These are phyloP conservation scores for Globisporangium spinosum DNA, from an alignment of 352 stramenopile species.

Conservation along the genomic window DNA sequence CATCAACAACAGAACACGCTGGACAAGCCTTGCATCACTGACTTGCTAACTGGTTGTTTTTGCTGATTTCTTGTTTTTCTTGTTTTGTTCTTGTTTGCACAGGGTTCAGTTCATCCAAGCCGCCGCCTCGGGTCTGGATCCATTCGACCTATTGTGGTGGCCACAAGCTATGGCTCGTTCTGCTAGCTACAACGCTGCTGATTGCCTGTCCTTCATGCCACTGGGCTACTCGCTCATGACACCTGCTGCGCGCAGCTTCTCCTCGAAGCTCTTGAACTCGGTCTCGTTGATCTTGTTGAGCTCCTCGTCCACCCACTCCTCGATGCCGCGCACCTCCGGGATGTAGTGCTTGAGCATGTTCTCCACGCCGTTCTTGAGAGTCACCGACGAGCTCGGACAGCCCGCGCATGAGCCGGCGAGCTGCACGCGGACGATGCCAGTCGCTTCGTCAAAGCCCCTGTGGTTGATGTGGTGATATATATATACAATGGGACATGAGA, in stretches of 20 bases:
- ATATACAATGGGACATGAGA: neutral
- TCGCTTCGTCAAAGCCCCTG: conserved; percentile 92
- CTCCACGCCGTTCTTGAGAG: conserved; percentile 98
- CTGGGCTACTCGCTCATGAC: conserved; percentile 69
- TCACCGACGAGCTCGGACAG: conserved; percentile 96
- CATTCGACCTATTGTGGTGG: neutral
- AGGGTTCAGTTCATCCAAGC: neutral
- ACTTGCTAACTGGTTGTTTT: neutral
- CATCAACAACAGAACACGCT: neutral
- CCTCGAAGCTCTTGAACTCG: conserved; percentile 81
- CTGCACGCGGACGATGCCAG: conserved; percentile 88
- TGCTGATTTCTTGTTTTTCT: neutral
- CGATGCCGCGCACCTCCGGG: conserved; percentile 92
- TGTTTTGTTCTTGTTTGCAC: neutral
- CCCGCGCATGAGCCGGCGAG: conserved; percentile 96
- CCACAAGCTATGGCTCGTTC: too few relatives aligned
- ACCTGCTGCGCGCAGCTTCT: conserved; percentile 75
- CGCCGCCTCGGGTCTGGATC: neutral
- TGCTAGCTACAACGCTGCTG: too few relatives aligned
- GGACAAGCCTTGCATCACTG: neutral
- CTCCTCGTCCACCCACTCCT: conserved; percentile 78
- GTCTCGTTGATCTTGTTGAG: conserved; percentile 75
- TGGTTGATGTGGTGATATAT: neutral
- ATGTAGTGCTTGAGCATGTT: conserved; percentile 99
- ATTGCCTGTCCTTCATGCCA: neutral